A percentile compares a stretch with the other conserved stretches of the same genome.
These are phyloP conservation scores for Penicillium crystallinum DNA, from an alignment of 495 filamentous ascomycete species.

Conservation along the genomic window DNA sequence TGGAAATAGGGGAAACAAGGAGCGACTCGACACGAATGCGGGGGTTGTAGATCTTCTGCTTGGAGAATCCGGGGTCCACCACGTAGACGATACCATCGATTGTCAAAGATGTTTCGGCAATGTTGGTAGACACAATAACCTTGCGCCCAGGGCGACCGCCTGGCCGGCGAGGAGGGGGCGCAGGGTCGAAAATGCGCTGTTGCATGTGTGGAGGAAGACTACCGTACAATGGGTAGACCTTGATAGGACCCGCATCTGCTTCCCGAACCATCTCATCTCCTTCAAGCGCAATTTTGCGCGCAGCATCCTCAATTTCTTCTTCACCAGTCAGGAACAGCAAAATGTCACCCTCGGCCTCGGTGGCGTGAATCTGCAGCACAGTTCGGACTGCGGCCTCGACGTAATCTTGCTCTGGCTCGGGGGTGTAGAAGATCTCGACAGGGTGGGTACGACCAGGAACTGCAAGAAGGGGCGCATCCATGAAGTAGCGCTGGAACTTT, in stretches of 20 bases:
- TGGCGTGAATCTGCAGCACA: conserved; percentile 91
- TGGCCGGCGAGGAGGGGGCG: conserved; percentile 63
- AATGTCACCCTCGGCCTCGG: conserved; percentile 90
- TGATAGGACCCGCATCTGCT: conserved; percentile 82
- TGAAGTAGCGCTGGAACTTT: conserved; percentile 99
- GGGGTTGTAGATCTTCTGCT: conserved; percentile 99
- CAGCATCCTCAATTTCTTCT: conserved; percentile 97
- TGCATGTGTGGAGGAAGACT: conserved; percentile 88
- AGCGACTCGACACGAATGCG: conserved; percentile 94
- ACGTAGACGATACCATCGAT: conserved; percentile 99
- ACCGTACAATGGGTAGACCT: conserved; percentile 91
- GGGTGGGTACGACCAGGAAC: conserved; percentile 95
- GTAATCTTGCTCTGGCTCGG: conserved; percentile 93
- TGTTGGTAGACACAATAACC: conserved; percentile 92
- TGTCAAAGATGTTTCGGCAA: conserved; percentile 94
- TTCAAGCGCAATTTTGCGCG: conserved; percentile 84
- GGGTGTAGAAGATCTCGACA: conserved; percentile 98
- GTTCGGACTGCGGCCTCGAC: conserved; percentile 92
- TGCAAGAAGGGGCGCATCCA: conserved; percentile 83
- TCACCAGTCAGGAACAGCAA: conserved; percentile 96
- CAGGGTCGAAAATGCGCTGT: conserved; percentile 89
- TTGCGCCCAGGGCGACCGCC: conserved; percentile 90
- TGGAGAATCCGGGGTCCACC: conserved; percentile 97
- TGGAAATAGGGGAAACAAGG: conserved; percentile 92
- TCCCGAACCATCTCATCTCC: conserved; percentile 86